These are phyloP conservation scores for Boletus reticuloceps DNA, from an alignment of 768 basidiomycete genomes.

Conservation along the genomic window DNA sequence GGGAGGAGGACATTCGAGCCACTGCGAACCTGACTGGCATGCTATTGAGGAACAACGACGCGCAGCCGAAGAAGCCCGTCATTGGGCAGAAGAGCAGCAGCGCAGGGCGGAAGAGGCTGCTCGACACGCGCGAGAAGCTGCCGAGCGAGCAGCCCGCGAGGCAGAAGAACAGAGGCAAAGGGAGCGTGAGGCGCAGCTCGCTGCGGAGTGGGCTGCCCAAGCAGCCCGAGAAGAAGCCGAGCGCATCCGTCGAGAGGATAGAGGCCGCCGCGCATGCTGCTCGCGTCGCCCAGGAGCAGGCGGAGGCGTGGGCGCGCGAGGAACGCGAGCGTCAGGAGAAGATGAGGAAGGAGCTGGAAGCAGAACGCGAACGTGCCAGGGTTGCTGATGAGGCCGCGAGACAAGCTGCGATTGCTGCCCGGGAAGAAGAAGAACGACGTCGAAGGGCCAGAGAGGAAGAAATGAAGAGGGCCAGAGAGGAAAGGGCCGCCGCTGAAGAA, in stretches of 20 bases:
- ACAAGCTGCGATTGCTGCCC: constrained; percentile 20
- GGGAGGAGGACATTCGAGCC: constrained; percentile 27
- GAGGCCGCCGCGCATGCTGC: constrained; percentile 25
- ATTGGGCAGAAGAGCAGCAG: constrained; percentile 19
- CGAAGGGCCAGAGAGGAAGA: constrained; percentile 21
- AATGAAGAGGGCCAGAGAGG: constrained; percentile 11
- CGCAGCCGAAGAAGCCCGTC: constrained; percentile 19
- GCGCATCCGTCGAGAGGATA: constrained; percentile 17
- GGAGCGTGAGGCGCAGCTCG: constrained; percentile 17
- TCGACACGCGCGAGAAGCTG: constrained; percentile 20
- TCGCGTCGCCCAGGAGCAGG: constrained; percentile 18
- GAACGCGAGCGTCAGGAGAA: constrained; percentile 21
- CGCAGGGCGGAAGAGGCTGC: constrained; percentile 19
- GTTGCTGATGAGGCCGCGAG: constrained; percentile 24
- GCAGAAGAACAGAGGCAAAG: constrained; percentile 16
- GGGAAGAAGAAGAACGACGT: constrained; percentile 24
- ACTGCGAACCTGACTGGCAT: constrained; percentile 22
- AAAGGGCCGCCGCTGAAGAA: constrained; percentile 22
- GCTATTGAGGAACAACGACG: constrained; percentile 20
- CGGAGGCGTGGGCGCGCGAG: constrained; percentile 25
- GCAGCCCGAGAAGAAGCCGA: constrained; percentile 23
- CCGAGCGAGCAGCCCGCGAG: constrained; percentile 22
- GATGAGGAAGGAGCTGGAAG: constrained; percentile 17
- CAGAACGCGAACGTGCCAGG: constrained; percentile 17
- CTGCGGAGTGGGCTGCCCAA: constrained; percentile 21